Percentiles rank a stretch among this genome's conserved stretches.
These are phyloP conservation scores for Rhodocollybia butyracea DNA, from an alignment of 768 basidiomycete species.

Conservation along the genomic window DNA sequence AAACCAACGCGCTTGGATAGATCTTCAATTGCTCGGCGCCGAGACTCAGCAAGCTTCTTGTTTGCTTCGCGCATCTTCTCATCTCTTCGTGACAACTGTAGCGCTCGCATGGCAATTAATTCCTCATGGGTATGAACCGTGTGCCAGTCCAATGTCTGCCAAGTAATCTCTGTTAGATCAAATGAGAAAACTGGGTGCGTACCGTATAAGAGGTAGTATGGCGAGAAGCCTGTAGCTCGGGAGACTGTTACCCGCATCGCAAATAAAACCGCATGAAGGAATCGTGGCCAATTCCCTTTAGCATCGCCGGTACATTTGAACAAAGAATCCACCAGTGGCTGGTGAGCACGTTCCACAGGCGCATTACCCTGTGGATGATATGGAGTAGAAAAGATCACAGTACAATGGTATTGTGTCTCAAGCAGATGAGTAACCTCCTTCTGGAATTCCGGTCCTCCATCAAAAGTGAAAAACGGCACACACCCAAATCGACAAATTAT, in stretches of 20 bases:
- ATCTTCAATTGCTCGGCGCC: conserved; percentile 19
- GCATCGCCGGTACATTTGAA: conserved; percentile 17
- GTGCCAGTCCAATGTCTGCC: no score
- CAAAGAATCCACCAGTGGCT: conserved; percentile 18
- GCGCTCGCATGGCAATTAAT: no score
- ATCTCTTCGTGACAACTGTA: no score
- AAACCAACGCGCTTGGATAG: conserved; percentile 15
- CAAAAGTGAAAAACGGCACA: conserved; percentile 18
- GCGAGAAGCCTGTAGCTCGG: no score
- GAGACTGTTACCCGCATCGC: no score
- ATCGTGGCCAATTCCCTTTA: conserved; percentile 22
- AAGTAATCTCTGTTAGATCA: no score
- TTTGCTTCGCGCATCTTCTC: no score
- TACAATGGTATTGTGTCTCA: conserved; percentile 19
- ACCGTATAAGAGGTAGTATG: no score
- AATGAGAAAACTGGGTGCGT: no score
- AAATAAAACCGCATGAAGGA: conserved; percentile 19
- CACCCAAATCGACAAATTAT: conserved; percentile 23
- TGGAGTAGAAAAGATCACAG: conserved; percentile 23
- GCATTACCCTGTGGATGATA: conserved; percentile 28
- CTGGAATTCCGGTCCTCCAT: conserved; percentile 29
- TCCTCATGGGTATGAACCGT: no score
- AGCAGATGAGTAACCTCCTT: conserved; percentile 18
- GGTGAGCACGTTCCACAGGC: conserved; percentile 24
- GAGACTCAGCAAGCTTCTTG: conserved; percentile 21